Evolutionary conservation across 306 rosid species (phyloP), one percentile per base, ranked within the genome.

Genomic region (Acacia acuminata): DNA sequence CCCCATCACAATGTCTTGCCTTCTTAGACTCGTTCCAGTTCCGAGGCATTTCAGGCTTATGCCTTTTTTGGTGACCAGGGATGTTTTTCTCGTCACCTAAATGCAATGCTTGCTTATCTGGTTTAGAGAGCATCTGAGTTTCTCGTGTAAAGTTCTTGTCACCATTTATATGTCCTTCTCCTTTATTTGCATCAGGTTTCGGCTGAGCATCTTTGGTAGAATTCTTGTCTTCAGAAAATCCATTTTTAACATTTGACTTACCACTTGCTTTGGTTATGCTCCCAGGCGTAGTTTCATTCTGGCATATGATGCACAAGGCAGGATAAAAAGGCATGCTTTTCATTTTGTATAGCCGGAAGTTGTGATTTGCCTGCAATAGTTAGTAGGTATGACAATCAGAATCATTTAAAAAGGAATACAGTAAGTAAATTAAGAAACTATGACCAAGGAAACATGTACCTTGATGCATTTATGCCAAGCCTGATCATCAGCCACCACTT

Each of bases 241-340:
- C 90, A 77, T 78, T 74, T 44, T 71, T 73, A 36, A 64, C 69
- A 87, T 66, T 73, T 82, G 77, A n/a, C 69, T 75, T 77, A 86
- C 84, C 71, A 71, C 38, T 60, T 22, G 15, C 47, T 38, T 77
- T 74, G 56, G 4, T 42, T 19, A 25, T 73, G 53, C 77, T 77
- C 17, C 17, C 20, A 50, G 34, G 14, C 50, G 64, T 27, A 86
- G 73, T 83, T 73, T 88, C 91, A 68, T 90, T 67, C 40, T 84
- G 83, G 47, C 91, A 88, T 78, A 90, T 79, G 64, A 86, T 80
- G 76, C 85, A 76, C 86, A 88, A 61, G 77, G 74, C 73, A 4
- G 88, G 82, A 81, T 88, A 90, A 74, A 79, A 87, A 25, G 93
- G 87, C 89, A 87, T 84, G 77, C 77, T 82, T 84, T 82, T 90